phyloP scores from a whole-genome alignment of 257 asterid genomes.

The Lithospermum erythrorhizon region DNA sequence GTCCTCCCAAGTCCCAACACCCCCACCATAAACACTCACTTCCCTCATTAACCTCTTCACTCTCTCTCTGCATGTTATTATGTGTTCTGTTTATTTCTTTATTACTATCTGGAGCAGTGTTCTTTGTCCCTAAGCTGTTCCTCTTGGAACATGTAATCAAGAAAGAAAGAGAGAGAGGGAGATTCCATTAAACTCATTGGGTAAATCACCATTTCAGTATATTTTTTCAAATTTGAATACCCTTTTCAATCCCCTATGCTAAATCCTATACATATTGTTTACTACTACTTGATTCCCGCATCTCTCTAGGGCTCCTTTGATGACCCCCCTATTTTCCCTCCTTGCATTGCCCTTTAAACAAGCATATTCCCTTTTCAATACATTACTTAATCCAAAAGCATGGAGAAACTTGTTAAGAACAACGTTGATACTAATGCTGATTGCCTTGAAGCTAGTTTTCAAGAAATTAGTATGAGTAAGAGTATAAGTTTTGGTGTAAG shows the following conservation, averaged over 20 bases:
- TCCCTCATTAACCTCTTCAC: slow-evolving; percentile 3
- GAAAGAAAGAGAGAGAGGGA: slow-evolving; percentile 1
- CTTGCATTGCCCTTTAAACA: slow-evolving; percentile 23
- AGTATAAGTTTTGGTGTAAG: slow-evolving; percentile 41
- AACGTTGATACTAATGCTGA: slow-evolving; percentile 22
- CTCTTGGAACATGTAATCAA: slow-evolving; percentile 1
- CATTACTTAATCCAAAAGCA: slow-evolving; percentile 14
- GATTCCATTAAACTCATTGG: slow-evolving; percentile 31
- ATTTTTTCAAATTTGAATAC: slow-evolving; percentile 54
- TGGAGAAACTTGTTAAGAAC: slow-evolving; percentile 25
- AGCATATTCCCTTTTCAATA: slow-evolving; percentile 23
- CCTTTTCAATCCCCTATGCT: slow-evolving; percentile 29
- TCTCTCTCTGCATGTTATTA: slow-evolving; percentile 5
- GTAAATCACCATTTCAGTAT: slow-evolving; percentile 26
- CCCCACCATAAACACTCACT: slow-evolving; percentile 1
- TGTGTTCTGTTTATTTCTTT: not conserved
- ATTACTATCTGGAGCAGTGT: slow-evolving; percentile 10
- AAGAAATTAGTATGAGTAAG: slow-evolving; percentile 28
- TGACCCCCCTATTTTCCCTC: slow-evolving; percentile 34
- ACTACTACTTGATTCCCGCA: slow-evolving; percentile 41
- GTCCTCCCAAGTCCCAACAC: slow-evolving; percentile 19
- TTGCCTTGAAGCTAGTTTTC: slow-evolving; percentile 31
- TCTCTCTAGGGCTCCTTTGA: slow-evolving; percentile 56
- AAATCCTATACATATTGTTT: slow-evolving; percentile 4
- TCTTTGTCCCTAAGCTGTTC: slow-evolving; percentile 53